Conservation (phyloP, 176 grass and related monocot species). For the Thalia dealbata region DNA sequence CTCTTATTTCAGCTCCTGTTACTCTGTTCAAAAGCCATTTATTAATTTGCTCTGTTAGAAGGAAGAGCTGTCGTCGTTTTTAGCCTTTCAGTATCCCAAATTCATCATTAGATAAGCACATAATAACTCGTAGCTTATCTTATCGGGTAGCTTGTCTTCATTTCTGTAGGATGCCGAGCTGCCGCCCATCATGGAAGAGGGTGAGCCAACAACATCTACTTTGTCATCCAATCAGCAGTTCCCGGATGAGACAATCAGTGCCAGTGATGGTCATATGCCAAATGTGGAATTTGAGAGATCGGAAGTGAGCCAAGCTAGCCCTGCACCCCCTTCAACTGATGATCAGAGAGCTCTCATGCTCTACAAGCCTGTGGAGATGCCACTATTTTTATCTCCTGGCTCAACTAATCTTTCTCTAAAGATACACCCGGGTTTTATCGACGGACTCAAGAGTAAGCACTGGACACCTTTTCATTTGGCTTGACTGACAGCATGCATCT, state of each 20-base stretch:
- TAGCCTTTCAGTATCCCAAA: not conserved
- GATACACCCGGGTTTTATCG: conserved; percentile 11
- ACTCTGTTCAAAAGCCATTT: not conserved
- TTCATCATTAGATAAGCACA: no score
- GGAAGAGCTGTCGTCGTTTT: not conserved
- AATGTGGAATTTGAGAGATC: not conserved
- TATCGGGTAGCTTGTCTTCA: not conserved
- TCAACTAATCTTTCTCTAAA: conserved; percentile 11
- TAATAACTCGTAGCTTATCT: not conserved
- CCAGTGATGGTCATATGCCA: not conserved
- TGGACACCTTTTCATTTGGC: not conserved
- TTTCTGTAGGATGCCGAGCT: conserved; percentile 16
- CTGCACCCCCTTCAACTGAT: not conserved
- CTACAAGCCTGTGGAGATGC: conserved; percentile 18
- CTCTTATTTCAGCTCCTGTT: not conserved
- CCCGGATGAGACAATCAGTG: not conserved
- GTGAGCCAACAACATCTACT: not conserved
- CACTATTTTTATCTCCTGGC: not conserved
- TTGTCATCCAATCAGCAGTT: not conserved
- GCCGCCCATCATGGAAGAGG: conserved; percentile 18
- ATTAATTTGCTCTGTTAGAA: not conserved
- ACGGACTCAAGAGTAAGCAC: conserved; percentile 22
- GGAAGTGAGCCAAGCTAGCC: not conserved
- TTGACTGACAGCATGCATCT: not conserved
- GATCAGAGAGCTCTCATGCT: conserved; percentile 23